phyloP scores from a whole-genome alignment of 768 basidiomycete genomes.

The Asterophora parasitica region DNA sequence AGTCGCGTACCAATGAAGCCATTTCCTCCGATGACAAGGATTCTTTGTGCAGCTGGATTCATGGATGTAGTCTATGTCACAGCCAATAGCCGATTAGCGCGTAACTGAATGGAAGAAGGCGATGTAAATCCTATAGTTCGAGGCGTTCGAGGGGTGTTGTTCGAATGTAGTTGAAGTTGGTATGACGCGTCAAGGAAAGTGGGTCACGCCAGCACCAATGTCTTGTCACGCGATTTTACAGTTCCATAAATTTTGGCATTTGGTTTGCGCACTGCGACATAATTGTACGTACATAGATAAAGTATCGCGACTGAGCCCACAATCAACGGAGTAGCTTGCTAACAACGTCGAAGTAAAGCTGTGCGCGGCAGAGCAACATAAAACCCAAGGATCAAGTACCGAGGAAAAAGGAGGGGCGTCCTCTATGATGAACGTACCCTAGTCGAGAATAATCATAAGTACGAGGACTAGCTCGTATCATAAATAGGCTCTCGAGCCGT shows the following conservation, averaged over 20 bases:
- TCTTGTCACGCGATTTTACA: background rate
- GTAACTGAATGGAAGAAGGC: background rate
- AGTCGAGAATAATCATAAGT: conserved; percentile 13
- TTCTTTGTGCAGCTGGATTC: conserved; percentile 41
- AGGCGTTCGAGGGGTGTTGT: no score
- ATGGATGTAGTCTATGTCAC: conserved; percentile 20
- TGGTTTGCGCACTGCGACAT: conserved; percentile 4
- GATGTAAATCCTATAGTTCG: background rate
- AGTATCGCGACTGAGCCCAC: background rate
- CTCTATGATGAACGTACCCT: conserved; percentile 15
- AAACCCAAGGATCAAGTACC: background rate
- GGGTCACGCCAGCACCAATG: background rate
- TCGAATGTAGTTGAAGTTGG: no score
- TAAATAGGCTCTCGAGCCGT: conserved; percentile 14
- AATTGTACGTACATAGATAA: conserved; percentile 2
- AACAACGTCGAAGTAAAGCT: conserved; percentile 1
- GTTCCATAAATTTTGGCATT: background rate
- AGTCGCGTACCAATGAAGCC: conserved; percentile 78
- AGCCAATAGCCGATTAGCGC: background rate
- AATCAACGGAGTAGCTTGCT: conserved; percentile 3
- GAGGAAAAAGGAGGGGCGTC: conserved; percentile 2
- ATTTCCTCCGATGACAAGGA: conserved; percentile 98
- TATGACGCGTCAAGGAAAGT: no score
- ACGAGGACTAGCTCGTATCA: conserved; percentile 16
- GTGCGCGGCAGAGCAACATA: conserved; percentile 3